Base-by-base conservation (phyloP, 1,284 basidiomycete species). In the Pseudozyma thailandica region DNA sequence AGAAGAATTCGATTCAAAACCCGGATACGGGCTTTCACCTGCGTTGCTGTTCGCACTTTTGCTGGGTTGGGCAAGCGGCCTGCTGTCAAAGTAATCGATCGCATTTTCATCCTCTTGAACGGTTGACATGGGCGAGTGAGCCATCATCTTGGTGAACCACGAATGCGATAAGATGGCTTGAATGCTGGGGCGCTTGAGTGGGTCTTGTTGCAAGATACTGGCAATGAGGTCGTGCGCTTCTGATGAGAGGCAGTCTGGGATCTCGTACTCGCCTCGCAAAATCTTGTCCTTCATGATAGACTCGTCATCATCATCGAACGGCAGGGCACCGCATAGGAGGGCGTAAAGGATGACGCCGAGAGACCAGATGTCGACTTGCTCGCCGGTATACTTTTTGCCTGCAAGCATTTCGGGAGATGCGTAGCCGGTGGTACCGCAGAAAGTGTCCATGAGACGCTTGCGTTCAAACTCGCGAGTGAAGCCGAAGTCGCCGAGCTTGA, bases 321-420 rank as follows among this genome's bases (percentile, higher is more conserved):
- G 95, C n/a, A 98, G 85, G 5, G 91, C 92, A 1, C 95, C 95
- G 0, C 92, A 94, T 33, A 98, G 86, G 15, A 98, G 87, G n/a
- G 90, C 91, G 82, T 95, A 97, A 9, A 98, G 86, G 53, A 98
- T 98, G 63, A 98, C 88, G 4, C 95, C 95, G 30, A 98, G 86
- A 0, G 96, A 98, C 95, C 95, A 98, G 26, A 97, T 87, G 79
- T 98, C 96, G 44, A 97, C 93, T 87, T 97, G 93, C 90, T 91
- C 89, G 6, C 96, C 96, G 23, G 90, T 88, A 80, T 98, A 98
- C 83, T 90, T 93, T 83, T 89, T 89, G 5, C 92, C 91, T 68
- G 90, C 87, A 8, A 98, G 85, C 90, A 98, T 97, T 84, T 98
- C 95, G 1, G 95, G 95, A 13, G 93, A 89, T 1, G 94, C 95